Evolutionary conservation across 345 rosid genomes (phyloP).

Genomic region (Luvunga scandens): DNA sequence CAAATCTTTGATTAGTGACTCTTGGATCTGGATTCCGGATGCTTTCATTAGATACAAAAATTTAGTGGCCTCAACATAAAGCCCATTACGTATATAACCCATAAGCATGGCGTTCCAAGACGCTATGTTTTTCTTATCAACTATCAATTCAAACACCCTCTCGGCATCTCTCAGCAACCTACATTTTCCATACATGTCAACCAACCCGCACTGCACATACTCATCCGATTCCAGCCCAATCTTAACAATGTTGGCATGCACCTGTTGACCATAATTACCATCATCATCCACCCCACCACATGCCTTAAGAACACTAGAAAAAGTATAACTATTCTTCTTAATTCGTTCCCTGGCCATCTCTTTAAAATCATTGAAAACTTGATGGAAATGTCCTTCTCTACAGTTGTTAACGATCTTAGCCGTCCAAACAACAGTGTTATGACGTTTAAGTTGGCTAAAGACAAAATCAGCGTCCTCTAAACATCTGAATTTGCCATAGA

Average conservation of each 20-base stretch:
- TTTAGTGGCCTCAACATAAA: slow-evolving; percentile 52
- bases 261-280: slow-evolving; percentile 47
- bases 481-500: slow-evolving; percentile 50
- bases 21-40: slow-evolving; percentile 36
- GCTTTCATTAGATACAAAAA: slow-evolving; percentile 67
- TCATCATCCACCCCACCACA: slow-evolving; percentile 44
- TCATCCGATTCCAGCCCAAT: slow-evolving; percentile 47
- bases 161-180: slow-evolving; percentile 48
- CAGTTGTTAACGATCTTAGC: slow-evolving; percentile 53
- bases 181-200: slow-evolving; percentile 64
- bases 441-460: slow-evolving; percentile 31
- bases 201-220: slow-evolving; percentile 43
- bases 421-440: slow-evolving; percentile 41
- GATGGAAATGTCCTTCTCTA: slow-evolving; percentile 38
- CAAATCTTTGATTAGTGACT: slow-evolving; percentile 35
- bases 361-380: slow-evolving; percentile 44
- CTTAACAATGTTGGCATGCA: slow-evolving; percentile 57
- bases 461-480: slow-evolving; percentile 41
- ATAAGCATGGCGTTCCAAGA: slow-evolving; percentile 63
- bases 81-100: slow-evolving; percentile 45
- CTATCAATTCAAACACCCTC: slow-evolving; percentile 35
- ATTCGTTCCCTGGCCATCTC: slow-evolving; percentile 49
- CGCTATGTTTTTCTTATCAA: slow-evolving; percentile 22
- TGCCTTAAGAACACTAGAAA: slow-evolving; percentile 54
- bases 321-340: slow-evolving; percentile 33